Base-by-base conservation (phyloP, 768 basidiomycete species). In the Macrolepiota dolichaula region DNA sequence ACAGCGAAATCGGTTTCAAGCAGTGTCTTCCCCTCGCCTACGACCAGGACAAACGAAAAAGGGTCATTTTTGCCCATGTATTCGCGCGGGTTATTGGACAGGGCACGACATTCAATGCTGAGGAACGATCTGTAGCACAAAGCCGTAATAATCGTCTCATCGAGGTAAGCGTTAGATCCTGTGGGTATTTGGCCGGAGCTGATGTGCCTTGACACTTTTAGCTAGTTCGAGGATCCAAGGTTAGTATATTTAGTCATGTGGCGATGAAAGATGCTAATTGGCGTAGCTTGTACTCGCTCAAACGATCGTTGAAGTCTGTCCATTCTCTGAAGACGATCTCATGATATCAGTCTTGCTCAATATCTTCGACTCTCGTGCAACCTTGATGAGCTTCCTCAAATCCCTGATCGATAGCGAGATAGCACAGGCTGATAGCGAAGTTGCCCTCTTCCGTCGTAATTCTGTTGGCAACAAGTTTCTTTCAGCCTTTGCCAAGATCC, bases 321-420 rank as follows among this genome's bases (percentile, higher is more conserved):
- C 93, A 4, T 77, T 87, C 12, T 70, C 71, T 11, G 92, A 96
- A 67, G 86, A 91, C 3, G 94, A 95, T 59, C 86, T 87, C 64
- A 89, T 96, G 76, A 87, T 92, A 51, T 86, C 88, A 2, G 88
- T 96, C 19, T 75, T 98, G 49, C 82, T 97, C 67, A 92, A 95
- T 63, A 75, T 94, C 24, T 95, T 95, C 70, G 89, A 96, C 70
- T 87, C 88, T 6, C 84, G 89, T 11, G 77, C 85, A 11, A 83
- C 86, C 2, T 73, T 96, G 27, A 81, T 94, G 73, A 78, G 74
- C 17, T 76, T 98, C 47, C 79, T 96, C 69, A 92, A 92, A 70
- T 80, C 83, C 15, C 85, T 96, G 81, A 88, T 97, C 62, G 91
- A 94, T 68, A 81, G 87, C 54, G 96, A 98, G 73, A 84, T 98